phyloP scores from a whole-genome alignment of 108 stramenopile genomes.

The Skeletonema marinoi region DNA sequence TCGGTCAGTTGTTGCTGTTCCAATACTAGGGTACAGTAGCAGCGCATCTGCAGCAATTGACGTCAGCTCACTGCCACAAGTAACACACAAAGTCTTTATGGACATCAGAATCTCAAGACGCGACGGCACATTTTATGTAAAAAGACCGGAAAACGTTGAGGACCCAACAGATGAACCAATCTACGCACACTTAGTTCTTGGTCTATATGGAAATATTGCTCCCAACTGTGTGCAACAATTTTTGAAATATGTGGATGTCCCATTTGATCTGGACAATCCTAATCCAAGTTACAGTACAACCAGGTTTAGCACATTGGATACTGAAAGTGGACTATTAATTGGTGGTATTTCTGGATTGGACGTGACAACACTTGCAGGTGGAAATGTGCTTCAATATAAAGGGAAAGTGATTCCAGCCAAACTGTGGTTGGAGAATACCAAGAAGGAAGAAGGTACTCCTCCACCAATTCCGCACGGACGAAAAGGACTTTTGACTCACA shows the following conservation, averaged over 20 bases:
- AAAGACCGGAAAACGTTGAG: constrained; percentile 54
- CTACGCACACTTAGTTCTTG: constrained; percentile 59
- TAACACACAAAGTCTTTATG: constrained; percentile 78
- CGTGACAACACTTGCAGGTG: constrained; percentile 61
- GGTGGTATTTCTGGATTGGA: constrained; percentile 82
- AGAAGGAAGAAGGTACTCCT: neutral
- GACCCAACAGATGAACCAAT: constrained; percentile 68
- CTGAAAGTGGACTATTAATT: constrained; percentile 66
- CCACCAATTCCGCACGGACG: constrained; percentile 48
- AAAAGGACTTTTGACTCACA: constrained; percentile 80
- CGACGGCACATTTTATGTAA: constrained; percentile 84
- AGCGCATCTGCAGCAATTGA: neutral
- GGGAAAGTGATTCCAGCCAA: constrained; percentile 65
- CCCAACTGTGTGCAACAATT: constrained; percentile 74
- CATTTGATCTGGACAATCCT: constrained; percentile 62
- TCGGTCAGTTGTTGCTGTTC: neutral
- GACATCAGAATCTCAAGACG: constrained; percentile 79
- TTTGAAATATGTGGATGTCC: constrained; percentile 61
- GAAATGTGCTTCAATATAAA: constrained; percentile 67
- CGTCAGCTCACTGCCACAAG: constrained; percentile 19
- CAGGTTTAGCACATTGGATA: constrained; percentile 61
- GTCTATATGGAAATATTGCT: constrained; percentile 68
- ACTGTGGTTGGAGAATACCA: constrained; percentile 74
- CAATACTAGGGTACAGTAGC: neutral
- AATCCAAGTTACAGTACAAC: constrained; percentile 68